Evolutionary conservation across 129 eudicot genomes (phyloP).

Genomic region (Smallanthus sonchifolius): DNA sequence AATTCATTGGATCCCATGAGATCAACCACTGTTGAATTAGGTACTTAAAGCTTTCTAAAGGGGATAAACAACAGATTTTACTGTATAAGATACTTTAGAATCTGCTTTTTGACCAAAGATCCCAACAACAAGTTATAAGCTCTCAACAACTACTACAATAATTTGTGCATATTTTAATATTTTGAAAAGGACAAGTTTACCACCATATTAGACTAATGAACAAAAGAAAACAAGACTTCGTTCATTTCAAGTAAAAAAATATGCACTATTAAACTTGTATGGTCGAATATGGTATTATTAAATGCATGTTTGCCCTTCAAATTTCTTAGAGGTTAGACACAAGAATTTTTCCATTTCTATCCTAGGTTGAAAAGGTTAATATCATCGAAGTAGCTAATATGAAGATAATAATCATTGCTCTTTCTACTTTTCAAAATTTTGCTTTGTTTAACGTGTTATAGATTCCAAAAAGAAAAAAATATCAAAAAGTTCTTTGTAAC

Average conservation of each 20-base stretch:
- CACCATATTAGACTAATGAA: constrained; percentile 22
- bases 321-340: constrained; percentile 10
- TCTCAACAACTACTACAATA: constrained; percentile 23
- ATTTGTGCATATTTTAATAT: constrained; percentile 11
- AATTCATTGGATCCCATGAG: constrained; percentile 22
- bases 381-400: neutral
- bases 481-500: neutral
- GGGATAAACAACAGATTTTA: constrained; percentile 7
- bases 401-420: constrained; percentile 1
- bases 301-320: neutral
- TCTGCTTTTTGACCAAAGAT: constrained; percentile 32
- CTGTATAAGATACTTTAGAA: constrained; percentile 27
- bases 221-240: constrained; percentile 23
- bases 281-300: constrained; percentile 1
- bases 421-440: constrained; percentile 14
- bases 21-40: constrained; percentile 5
- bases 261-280: constrained; percentile 8
- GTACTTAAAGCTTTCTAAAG: constrained; percentile 7
- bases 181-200: constrained; percentile 35
- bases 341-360: constrained; percentile 10
- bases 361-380: neutral
- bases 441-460: neutral
- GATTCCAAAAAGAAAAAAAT: neutral
- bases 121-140: constrained; percentile 30
- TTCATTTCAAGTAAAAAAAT: constrained; percentile 19